Evolutionary conservation across 495 filamentous ascomycete species (phyloP).

Genomic region (Aspergillus nidulans): DNA sequence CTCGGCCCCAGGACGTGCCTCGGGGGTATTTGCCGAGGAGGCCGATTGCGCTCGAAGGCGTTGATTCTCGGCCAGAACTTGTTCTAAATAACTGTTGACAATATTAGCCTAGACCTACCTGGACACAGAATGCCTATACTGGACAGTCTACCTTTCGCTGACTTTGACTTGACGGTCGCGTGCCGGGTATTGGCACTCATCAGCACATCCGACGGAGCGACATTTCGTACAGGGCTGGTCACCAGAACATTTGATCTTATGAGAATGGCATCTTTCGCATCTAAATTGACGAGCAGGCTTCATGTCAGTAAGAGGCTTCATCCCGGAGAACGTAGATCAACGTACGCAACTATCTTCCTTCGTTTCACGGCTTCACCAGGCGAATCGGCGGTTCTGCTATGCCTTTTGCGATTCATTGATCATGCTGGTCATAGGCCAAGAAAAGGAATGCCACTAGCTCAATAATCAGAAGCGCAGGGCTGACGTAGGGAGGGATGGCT

Average conservation of each 20-base stretch:
- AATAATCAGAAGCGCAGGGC: background rate
- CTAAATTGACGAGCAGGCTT: conserved; percentile 15
- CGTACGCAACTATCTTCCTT: conserved; percentile 38
- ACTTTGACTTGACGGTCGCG: conserved; percentile 43
- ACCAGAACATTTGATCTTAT: conserved; percentile 46
- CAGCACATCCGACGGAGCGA: conserved; percentile 29
- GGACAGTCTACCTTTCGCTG: conserved; percentile 33
- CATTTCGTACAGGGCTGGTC: conserved; percentile 41
- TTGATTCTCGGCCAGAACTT: conserved; percentile 35
- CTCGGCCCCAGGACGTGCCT: conserved; percentile 17
- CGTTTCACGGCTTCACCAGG: conserved; percentile 19
- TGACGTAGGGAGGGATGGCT: background rate
- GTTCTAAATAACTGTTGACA: conserved; percentile 31
- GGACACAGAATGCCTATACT: background rate
- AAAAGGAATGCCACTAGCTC: background rate
- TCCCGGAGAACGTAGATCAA: conserved; percentile 1
- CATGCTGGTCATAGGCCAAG: background rate
- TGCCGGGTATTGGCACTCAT: conserved; percentile 35
- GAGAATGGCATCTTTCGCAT: conserved; percentile 42
- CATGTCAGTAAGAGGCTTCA: background rate
- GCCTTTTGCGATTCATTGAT: conserved; percentile 16
- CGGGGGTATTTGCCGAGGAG: conserved; percentile 29
- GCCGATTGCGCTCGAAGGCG: conserved; percentile 35
- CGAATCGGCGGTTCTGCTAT: conserved; percentile 6
- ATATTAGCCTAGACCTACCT: conserved; percentile 1